Conservation (phyloP, 352 stramenopile genomes). For the Globisporangium nagaii region DNA sequence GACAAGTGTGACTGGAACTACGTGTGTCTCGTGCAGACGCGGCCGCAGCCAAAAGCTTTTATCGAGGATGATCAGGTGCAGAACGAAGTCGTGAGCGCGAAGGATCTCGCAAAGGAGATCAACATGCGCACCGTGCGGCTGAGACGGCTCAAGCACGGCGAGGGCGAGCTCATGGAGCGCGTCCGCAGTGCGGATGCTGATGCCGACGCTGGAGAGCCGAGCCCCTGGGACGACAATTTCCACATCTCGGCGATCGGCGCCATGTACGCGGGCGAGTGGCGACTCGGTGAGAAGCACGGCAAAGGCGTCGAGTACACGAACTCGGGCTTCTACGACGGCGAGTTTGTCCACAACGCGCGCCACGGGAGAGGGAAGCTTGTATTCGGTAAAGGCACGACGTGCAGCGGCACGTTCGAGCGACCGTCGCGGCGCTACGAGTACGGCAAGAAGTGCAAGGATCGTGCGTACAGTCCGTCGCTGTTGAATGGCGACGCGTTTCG, state of each 20-base stretch:
- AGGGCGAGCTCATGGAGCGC: constrained; percentile 34
- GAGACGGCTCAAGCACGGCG: constrained; percentile 45
- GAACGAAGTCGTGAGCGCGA: constrained; percentile 35
- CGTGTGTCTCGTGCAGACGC: constrained; percentile 50
- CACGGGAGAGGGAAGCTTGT: constrained; percentile 45
- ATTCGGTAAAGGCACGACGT: constrained; percentile 51
- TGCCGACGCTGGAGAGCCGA: neutral
- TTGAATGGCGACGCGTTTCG: constrained; percentile 47
- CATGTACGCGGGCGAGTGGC: constrained; percentile 51
- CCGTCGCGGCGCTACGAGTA: constrained; percentile 38
- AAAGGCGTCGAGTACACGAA: constrained; percentile 58
- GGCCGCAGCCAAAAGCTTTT: constrained; percentile 43
- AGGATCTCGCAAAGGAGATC: constrained; percentile 46
- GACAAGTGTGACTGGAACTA: constrained; percentile 63
- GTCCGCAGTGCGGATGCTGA: neutral
- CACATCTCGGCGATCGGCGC: constrained; percentile 61
- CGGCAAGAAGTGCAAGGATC: constrained; percentile 27
- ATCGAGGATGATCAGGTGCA: constrained; percentile 52
- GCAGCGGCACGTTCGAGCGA: constrained; percentile 38
- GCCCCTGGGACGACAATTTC: constrained; percentile 50
- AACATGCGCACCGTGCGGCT: constrained; percentile 64
- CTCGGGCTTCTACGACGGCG: constrained; percentile 52
- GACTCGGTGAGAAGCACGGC: constrained; percentile 46
- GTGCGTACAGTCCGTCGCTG: constrained; percentile 29
- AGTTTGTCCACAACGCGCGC: constrained; percentile 39